Conservation (phyloP, 139 green algal genomes). For the Edaphochlamys debaryana region DNA sequence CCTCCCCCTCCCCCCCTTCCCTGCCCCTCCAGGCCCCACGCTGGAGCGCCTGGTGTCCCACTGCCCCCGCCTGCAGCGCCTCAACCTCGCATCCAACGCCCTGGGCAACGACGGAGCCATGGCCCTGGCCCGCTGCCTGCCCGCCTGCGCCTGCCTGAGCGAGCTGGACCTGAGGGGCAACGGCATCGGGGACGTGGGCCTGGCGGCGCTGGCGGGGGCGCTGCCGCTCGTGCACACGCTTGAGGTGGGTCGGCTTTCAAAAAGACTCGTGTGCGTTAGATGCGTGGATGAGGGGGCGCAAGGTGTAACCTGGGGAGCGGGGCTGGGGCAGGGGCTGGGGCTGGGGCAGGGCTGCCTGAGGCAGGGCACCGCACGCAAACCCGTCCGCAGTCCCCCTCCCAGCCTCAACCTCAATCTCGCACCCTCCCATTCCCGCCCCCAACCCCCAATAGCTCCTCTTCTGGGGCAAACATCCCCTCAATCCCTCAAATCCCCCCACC, state of each 20-base stretch:
- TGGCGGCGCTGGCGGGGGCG: slow-evolving; percentile 50
- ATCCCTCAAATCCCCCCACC: too few relatives aligned
- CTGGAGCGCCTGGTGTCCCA: slow-evolving; percentile 56
- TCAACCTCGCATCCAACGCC: slow-evolving; percentile 56
- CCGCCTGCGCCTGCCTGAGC: slow-evolving; percentile 36
- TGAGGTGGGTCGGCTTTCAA: slow-evolving; percentile 3
- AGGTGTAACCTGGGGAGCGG: background rate
- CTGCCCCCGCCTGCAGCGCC: slow-evolving; percentile 14
- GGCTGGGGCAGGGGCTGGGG: background rate
- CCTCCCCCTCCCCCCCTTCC: background rate
- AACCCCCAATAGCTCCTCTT: too few relatives aligned
- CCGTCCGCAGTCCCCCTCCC: too few relatives aligned
- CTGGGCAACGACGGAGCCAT: slow-evolving; percentile 54
- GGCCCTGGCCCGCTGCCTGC: slow-evolving; percentile 49
- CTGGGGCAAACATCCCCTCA: too few relatives aligned
- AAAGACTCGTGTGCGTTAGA: background rate
- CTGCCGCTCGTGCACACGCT: slow-evolving; percentile 43
- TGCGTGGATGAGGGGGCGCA: background rate
- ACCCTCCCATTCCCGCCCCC: too few relatives aligned
- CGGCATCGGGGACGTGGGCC: slow-evolving; percentile 49
- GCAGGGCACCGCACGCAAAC: too few relatives aligned
- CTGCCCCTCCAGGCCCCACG: slow-evolving; percentile 40
- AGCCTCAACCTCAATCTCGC: too few relatives aligned
- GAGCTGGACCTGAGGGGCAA: slow-evolving; percentile 60
- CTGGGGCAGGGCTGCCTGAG: too few relatives aligned